Evolutionary conservation across 441 rosid genomes (phyloP).

Genomic region (Raphanus hybrid): DNA sequence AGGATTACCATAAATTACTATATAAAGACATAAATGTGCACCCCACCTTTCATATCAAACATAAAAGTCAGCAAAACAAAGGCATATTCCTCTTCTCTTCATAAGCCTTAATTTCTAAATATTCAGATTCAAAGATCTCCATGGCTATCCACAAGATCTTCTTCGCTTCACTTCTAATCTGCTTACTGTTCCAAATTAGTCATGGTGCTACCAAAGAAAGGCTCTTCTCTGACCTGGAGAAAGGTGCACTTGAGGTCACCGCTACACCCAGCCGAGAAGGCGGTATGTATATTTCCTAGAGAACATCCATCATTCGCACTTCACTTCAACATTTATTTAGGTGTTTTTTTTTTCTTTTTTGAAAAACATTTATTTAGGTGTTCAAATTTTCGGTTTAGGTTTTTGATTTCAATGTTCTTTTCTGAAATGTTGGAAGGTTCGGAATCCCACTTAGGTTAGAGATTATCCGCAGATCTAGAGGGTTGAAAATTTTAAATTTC

Average conservation of each 20-base stretch:
- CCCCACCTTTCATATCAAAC: slow-evolving; percentile 38
- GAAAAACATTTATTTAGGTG: not conserved
- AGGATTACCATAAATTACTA: slow-evolving; percentile 33
- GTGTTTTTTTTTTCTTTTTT: not conserved
- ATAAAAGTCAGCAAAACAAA: slow-evolving; percentile 35
- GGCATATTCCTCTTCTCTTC: slow-evolving; percentile 33
- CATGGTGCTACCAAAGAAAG: slow-evolving; percentile 26
- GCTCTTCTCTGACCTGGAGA: slow-evolving; percentile 24
- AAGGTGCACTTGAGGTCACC: slow-evolving; percentile 29
- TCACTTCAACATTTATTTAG: not conserved
- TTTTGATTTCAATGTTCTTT: not conserved
- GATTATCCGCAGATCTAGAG: too few species aligned
- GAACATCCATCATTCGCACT: not conserved
- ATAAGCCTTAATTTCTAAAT: not conserved
- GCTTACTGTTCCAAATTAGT: slow-evolving; percentile 22
- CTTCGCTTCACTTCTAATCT: slow-evolving; percentile 33
- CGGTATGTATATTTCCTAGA: slow-evolving; percentile 24
- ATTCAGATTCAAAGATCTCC: slow-evolving; percentile 28
- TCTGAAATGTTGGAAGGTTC: not conserved
- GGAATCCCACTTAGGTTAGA: not conserved
- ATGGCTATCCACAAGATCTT: slow-evolving; percentile 40
- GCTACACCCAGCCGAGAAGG: slow-evolving; percentile 25
- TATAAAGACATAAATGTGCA: slow-evolving; percentile 34
- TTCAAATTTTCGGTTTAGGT: not conserved
- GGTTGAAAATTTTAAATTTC: not conserved